Conservation (phyloP, 208 protist species). For the Hexamita inflata region DNA sequence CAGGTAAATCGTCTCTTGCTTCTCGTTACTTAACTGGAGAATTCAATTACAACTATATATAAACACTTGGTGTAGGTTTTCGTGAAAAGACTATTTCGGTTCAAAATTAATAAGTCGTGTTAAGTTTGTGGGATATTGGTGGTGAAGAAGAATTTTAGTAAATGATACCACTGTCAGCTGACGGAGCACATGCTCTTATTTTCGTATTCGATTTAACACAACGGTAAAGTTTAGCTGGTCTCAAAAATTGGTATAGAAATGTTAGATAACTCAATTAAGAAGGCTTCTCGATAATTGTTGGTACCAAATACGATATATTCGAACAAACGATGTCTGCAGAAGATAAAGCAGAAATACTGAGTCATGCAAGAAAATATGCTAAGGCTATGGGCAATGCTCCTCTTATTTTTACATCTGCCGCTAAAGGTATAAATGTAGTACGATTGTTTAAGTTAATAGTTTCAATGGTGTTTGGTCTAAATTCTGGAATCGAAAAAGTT, state of each 20-base stretch:
- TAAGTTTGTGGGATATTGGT: slow-evolving; percentile 18
- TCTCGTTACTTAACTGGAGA: not conserved
- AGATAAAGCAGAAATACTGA: not conserved
- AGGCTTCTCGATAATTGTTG: not conserved
- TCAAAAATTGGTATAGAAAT: slow-evolving; percentile 18
- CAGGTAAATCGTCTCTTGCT: slow-evolving; percentile 11
- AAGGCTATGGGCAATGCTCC: slow-evolving; percentile 5
- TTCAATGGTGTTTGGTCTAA: slow-evolving; percentile 4
- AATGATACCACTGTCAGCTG: slow-evolving; percentile 10
- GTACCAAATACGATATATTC: slow-evolving; percentile 15
- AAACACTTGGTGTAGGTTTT: slow-evolving; percentile 20
- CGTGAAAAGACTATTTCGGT: not conserved
- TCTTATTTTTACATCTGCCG: slow-evolving; percentile 15
- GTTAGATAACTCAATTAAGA: not conserved
- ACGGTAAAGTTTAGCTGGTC: not conserved
- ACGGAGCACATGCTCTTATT: slow-evolving; percentile 7
- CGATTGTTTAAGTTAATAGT: slow-evolving; percentile 11
- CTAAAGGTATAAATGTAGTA: not conserved
- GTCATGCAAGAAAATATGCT: not conserved
- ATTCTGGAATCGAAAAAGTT: not conserved
- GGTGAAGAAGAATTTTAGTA: slow-evolving; percentile 9
- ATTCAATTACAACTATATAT: slow-evolving; percentile 22
- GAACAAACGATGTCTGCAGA: not conserved
- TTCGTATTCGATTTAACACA: slow-evolving; percentile 3
- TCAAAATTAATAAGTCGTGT: not conserved